These are phyloP conservation scores for Saturnispora saitoi DNA, from an alignment of 805 yeast genomes.

Conservation along the genomic window DNA sequence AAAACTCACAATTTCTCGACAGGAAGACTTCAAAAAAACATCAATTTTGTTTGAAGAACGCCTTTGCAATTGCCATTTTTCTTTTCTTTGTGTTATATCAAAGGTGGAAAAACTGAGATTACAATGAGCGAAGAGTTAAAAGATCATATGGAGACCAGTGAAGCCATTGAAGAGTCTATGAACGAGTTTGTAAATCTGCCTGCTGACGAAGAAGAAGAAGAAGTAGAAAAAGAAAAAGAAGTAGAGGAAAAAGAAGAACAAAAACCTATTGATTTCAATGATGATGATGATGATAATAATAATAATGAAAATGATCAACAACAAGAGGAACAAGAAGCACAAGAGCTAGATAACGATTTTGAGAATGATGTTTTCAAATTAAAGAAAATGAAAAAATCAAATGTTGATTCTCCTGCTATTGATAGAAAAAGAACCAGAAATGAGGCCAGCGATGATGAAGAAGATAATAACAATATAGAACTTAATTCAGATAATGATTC, in stretches of 20 bases:
- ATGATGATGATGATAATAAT: conserved; percentile 2
- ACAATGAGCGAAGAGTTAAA: background rate
- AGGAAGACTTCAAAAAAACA: too few species aligned
- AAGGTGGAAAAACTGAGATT: background rate
- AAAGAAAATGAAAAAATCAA: conserved; percentile 13
- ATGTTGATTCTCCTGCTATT: background rate
- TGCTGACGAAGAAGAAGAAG: background rate
- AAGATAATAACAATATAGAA: background rate
- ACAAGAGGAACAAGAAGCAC: conserved; percentile 6
- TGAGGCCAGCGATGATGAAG: background rate
- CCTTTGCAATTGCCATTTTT: background rate
- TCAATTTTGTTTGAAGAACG: too few species aligned
- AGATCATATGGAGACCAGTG: background rate
- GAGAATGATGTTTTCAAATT: conserved; percentile 16
- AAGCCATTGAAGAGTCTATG: background rate
- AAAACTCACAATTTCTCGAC: too few species aligned
- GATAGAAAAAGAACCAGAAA: conserved; percentile 1
- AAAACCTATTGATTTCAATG: background rate
- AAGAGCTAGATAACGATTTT: conserved; percentile 15
- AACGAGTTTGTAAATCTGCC: conserved; percentile 7
- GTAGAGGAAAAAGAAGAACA: background rate
- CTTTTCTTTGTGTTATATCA: background rate
- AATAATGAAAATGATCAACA: conserved; percentile 12
- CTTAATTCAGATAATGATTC: conserved; percentile 3
- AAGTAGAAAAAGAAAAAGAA: background rate